These are phyloP conservation scores for Datisca glomerata DNA, from an alignment of 306 rosid genomes.

Conservation along the genomic window DNA sequence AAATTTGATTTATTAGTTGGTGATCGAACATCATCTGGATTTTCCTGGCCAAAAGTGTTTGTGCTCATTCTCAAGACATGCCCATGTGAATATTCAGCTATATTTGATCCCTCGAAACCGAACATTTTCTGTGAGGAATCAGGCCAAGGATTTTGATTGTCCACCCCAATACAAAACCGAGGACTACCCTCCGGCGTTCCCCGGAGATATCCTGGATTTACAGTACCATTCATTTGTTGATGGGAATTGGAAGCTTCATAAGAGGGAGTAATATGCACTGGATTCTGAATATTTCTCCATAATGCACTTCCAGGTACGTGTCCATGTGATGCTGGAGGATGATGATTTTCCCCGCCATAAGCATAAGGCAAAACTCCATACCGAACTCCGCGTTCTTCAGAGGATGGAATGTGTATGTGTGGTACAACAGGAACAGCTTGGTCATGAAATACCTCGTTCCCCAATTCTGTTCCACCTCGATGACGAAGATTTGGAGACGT, in stretches of 20 bases:
- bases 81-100: slow-evolving; percentile 39
- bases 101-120: slow-evolving; percentile 43
- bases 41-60: slow-evolving; percentile 32
- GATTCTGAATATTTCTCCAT: slow-evolving; percentile 54
- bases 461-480: slow-evolving; percentile 48
- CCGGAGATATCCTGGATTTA: slow-evolving; percentile 44
- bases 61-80: slow-evolving; percentile 37
- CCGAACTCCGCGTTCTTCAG: slow-evolving; percentile 50
- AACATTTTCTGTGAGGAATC: slow-evolving; percentile 56
- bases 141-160: slow-evolving; percentile 46
- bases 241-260: slow-evolving; percentile 42
- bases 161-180: slow-evolving; percentile 39
- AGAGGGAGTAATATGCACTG: slow-evolving; percentile 43
- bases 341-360: slow-evolving; percentile 56
- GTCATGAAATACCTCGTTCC: slow-evolving; percentile 52
- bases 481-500: slow-evolving; percentile 45
- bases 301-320: slow-evolving; percentile 39
- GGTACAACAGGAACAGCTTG: slow-evolving; percentile 42
- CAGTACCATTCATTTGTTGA: slow-evolving; percentile 44
- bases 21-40: slow-evolving; percentile 26
- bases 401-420: slow-evolving; percentile 36
- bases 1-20: slow-evolving; percentile 19
- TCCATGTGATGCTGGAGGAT: slow-evolving; percentile 39
- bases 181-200: slow-evolving; percentile 51
- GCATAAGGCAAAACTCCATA: slow-evolving; percentile 49